Conservation (phyloP, 2,329 filamentous ascomycete genomes). For the Celoporthe dispersa region DNA sequence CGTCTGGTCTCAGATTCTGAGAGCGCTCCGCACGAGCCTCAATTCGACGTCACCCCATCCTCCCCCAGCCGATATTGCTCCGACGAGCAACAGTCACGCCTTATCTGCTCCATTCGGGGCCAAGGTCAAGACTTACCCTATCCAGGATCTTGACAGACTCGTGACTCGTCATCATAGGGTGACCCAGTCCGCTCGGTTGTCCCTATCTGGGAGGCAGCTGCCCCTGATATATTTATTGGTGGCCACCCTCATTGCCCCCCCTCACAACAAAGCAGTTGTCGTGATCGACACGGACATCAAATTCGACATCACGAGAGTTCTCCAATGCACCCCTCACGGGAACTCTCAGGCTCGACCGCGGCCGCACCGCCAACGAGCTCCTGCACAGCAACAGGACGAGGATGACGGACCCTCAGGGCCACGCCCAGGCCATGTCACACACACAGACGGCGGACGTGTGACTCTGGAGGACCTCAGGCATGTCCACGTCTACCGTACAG, state of each 20-base stretch:
- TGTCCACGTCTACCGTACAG: slow-evolving; percentile 54
- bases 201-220: slow-evolving; percentile 56
- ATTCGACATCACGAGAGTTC: slow-evolving; percentile 58
- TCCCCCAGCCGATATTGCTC: slow-evolving; percentile 17
- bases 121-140: slow-evolving; percentile 39
- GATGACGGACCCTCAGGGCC: background rate
- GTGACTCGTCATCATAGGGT: slow-evolving; percentile 51
- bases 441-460: slow-evolving; percentile 24
- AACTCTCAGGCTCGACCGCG: slow-evolving; percentile 11
- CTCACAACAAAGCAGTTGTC: slow-evolving; percentile 53
- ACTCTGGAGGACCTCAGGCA: slow-evolving; percentile 48
- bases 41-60: slow-evolving; percentile 27
- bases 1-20: slow-evolving; percentile 33
- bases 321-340: slow-evolving; percentile 34
- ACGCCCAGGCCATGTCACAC: background rate
- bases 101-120: slow-evolving; percentile 15
- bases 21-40: slow-evolving; percentile 34
- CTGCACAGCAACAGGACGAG: slow-evolving; percentile 3
- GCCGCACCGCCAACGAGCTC: slow-evolving; percentile 7
- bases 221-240: slow-evolving; percentile 62
- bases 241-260: slow-evolving; percentile 53
- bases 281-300: slow-evolving; percentile 59
- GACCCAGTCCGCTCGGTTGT: slow-evolving; percentile 52
- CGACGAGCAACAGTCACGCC: slow-evolving; percentile 28
- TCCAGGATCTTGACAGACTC: slow-evolving; percentile 53